These are phyloP conservation scores for Leucaena leucocephala DNA, from an alignment of 306 rosid species.

Conservation along the genomic window DNA sequence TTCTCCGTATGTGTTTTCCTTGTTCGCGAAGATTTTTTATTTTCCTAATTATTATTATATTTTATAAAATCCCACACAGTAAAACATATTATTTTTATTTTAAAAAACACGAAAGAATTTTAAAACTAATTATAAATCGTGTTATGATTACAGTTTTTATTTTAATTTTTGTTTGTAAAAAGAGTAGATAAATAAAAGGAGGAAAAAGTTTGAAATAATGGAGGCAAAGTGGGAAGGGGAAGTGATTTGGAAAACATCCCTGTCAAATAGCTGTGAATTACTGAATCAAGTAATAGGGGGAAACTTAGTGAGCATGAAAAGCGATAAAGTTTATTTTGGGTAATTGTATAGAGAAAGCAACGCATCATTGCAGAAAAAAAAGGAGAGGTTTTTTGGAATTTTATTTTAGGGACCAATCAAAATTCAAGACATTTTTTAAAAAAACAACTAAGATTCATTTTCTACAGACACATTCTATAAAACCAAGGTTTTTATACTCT, in stretches of 20 bases:
- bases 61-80: background rate
- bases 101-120: too few species aligned
- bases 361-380: slow-evolving; percentile 5
- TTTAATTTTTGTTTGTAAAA: background rate
- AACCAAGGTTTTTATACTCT: background rate
- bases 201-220: background rate
- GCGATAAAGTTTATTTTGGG: background rate
- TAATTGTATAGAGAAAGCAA: slow-evolving; percentile 4
- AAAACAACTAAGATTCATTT: background rate
- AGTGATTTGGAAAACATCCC: slow-evolving; percentile 27
- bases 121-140: too few species aligned
- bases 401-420: background rate
- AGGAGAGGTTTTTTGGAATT: background rate
- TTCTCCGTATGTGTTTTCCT: slow-evolving; percentile 34
- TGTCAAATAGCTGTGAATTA: slow-evolving; percentile 39
- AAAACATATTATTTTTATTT: background rate
- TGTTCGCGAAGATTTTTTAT: background rate
- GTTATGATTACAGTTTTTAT: background rate
- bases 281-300: background rate
- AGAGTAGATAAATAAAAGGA: too few species aligned
- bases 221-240: background rate
- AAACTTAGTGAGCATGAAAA: background rate
- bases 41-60: background rate
- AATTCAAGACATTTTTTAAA: background rate
- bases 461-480: slow-evolving; percentile 1